These are phyloP conservation scores for Wickerhamomyces xylosicus DNA, from an alignment of 805 yeast species.

Conservation along the genomic window DNA sequence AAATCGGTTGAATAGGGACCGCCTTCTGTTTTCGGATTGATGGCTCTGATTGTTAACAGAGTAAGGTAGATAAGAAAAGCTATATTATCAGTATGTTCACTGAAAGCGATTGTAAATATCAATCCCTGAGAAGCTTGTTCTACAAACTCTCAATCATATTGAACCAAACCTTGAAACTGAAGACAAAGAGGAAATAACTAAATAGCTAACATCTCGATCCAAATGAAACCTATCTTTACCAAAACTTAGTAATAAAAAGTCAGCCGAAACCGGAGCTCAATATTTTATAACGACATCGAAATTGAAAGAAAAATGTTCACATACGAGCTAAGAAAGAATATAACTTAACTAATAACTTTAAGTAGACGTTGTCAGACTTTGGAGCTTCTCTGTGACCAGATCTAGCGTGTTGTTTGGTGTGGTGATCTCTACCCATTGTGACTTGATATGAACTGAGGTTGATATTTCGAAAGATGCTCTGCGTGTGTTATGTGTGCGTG, in stretches of 20 bases:
- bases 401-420: slow-evolving; percentile 92
- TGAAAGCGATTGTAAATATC: slow-evolving; percentile 6
- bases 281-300: not conserved
- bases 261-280: not conserved
- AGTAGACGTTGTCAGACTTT: slow-evolving; percentile 98
- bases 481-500: not conserved
- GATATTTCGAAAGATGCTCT: not conserved
- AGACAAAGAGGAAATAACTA: not conserved
- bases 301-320: slow-evolving; percentile 28
- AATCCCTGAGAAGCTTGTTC: not conserved
- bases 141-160: not conserved
- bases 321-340: slow-evolving; percentile 99
- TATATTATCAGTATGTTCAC: slow-evolving; percentile 16
- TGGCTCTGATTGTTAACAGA: not conserved
- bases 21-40: not conserved
- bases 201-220: not conserved
- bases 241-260: not conserved
- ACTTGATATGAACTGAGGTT: slow-evolving; percentile 6
- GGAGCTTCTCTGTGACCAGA: slow-evolving; percentile 98
- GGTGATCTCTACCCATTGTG: slow-evolving; percentile 95
- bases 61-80: slow-evolving; percentile 1
- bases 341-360: slow-evolving; percentile 93
- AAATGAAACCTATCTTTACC: not conserved
- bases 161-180: not conserved
- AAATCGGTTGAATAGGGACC: slow-evolving; percentile 4